Base-by-base conservation (phyloP, 2,329 filamentous ascomycete genomes). In the Neonectria sp. region DNA sequence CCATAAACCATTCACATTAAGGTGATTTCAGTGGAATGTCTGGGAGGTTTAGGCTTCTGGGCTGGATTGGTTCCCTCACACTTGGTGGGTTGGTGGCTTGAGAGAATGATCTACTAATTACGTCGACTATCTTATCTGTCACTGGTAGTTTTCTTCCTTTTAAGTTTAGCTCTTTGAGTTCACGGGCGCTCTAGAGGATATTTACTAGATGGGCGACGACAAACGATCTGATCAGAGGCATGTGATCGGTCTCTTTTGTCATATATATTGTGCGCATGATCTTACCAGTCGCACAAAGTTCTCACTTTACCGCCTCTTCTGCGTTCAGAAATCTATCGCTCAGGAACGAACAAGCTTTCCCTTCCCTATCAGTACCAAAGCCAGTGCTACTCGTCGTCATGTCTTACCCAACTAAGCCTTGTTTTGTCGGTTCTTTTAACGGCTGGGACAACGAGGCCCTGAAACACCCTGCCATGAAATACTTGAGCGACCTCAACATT, bases 321-420 rank as follows among this genome's bases (percentile, higher is more conserved):
- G 27, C 49, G 27, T 33, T 52, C 2, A 33, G 49, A 52, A 52
- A 52, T 52, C 25, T 52, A 52, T 33, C 49, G 25, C 27, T 33
- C 27, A 33, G 49, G 9, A 52, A 52, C 49, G 6, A 33, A 52
- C n/a, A 52, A 52, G 17, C 49, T 52, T 52, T 31, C 49, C 8
- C 49, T 52, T 52, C 25, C 49, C 40, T 31, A 52, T 52, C 27
- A 33, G 13, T 15, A 52, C 29, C 13, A 52, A 29, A 52, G 13
- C 17, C 49, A 52, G 25, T 33, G 13, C 49, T 33, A 52, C 29
- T 52, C 27, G 8, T 33, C 49, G 27, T n/a, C 49, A 52, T 52
- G 27, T 52, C 49, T 52, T 52, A 33, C 49, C 27, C 49, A n/a
- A 52, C 49, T n/a, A 52, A 52, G 49, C 49, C 27, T 52, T 52